Base-by-base conservation (phyloP, 306 rosid species). In the Carpinus viminea region DNA sequence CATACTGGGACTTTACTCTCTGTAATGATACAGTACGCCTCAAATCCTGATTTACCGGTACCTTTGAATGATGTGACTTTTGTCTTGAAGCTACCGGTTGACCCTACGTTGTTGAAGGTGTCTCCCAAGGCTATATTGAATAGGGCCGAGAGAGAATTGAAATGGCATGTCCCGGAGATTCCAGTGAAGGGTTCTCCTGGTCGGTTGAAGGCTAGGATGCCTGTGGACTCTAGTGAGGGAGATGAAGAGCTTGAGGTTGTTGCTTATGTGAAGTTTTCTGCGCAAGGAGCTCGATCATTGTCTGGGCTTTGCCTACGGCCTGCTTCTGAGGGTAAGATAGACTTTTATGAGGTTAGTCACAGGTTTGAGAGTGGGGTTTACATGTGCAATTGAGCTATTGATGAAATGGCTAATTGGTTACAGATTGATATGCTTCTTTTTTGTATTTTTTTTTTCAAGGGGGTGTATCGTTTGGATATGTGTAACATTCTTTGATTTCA, bases 81-180 rank as follows among this genome's bases (percentile, higher is more conserved):
- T 84, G 72, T 81, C 80, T 75, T 95, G 82, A 93, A 93, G 76
- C 86, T 95, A 47, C 99, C 99, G 0, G 86, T 83, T 50, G 99
- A 95, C 72, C 98, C 98, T 38, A 83, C 98, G n/a, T 83, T 93
- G 76, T 84, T 95, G 89, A 91, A 90, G 83, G 85, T 93, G 75
- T 90, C 98, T 38, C 99, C 98, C n/a, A 95, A 93, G 78, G 99
- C 98, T 68, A 74, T 90, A 68, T 84, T 95, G 83, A 93, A 89
- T 82, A 90, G 99, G 88, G 54, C 89, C 51, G 98, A 93, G 74
- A 93, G 83, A 81, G 94, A 93, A 84, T 78, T 95, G 78, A 93
- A 79, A 85, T 95, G 99, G 99, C 90, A 74, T 74, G 85, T 95
- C 62, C 89, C 92, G 0, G 98, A 89, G 86, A 86, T 95, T 83